phyloP scores from a whole-genome alignment of 2,329 filamentous ascomycete species.

The Trichocomaceae sp. region DNA sequence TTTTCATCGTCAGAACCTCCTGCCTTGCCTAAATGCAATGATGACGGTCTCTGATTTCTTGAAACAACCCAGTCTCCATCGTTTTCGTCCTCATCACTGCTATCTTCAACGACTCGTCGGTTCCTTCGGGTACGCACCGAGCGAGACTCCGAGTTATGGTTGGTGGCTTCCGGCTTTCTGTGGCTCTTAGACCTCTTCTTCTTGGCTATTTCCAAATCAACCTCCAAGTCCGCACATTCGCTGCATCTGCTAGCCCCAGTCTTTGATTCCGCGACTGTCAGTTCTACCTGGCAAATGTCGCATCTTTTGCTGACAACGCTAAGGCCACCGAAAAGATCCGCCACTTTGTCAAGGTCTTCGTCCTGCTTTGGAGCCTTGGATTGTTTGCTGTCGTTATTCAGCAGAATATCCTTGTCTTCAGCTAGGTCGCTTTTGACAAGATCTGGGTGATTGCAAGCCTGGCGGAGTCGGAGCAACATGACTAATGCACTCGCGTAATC shows the following conservation, averaged over 20 bases:
- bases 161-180: not conserved
- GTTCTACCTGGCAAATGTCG: conserved; percentile 69
- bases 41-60: conserved; percentile 53
- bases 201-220: conserved; percentile 40
- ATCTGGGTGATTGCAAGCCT: conserved; percentile 91
- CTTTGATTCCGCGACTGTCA: conserved; percentile 52
- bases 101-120: conserved; percentile 44
- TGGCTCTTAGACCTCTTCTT: conserved; percentile 16
- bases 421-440: conserved; percentile 78
- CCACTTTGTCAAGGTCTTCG: conserved; percentile 71
- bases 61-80: conserved; percentile 70
- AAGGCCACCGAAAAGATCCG: conserved; percentile 78
- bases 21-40: conserved; percentile 62
- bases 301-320: conserved; percentile 72
- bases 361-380: conserved; percentile 44
- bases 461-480: conserved; percentile 78
- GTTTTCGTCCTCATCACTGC: conserved; percentile 55
- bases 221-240: conserved; percentile 70
- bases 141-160: conserved; percentile 16
- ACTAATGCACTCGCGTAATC: conserved; percentile 94
- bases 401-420: conserved; percentile 78
- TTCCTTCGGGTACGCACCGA: conserved; percentile 30
- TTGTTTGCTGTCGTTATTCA: conserved; percentile 52
- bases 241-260: conserved; percentile 56
- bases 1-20: conserved; percentile 85